Base-by-base conservation (phyloP, 495 filamentous ascomycete species). In the Neurospora sublineolata region DNA sequence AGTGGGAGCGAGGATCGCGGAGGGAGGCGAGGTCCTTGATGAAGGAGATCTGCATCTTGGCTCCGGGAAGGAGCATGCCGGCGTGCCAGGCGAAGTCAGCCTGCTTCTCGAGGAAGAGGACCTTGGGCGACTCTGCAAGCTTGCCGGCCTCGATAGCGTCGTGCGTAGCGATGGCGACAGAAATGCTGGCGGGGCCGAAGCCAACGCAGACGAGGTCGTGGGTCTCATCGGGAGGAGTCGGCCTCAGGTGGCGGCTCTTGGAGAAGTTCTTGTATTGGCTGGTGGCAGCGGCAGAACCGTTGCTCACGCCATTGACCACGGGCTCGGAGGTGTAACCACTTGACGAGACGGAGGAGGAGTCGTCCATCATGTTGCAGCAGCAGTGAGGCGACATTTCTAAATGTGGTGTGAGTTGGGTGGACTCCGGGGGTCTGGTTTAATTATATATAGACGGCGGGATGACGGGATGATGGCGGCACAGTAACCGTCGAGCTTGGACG, bases 1-100 rank as follows among this genome's bases (percentile, higher is more conserved):
- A 99, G 74, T 93, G 84, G 69, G 93, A 97, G 71, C 90, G 89
- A 3, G 94, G 94, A 74, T 97, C 89, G 44, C 94, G 86, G 60
- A 97, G 82, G 10, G 93, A 95, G 12, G 95, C 94, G 72, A 99
- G 85, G 76, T 97, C 95, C 83, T 99, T 99, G 81, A 99, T 85
- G 85, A 97, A 99, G 39, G 92, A 94, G 72, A 99, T 97, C 80
- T 99, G 94, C 94, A 99, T 99, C 78, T 91, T 92, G 14, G 93
- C 91, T 67, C 93, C 93, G 0, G 93, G 93, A 1, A 99, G 87
- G 70, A 97, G 86, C 94, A 99, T 99, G 41, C 94, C 94, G 3
- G 91, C 88, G 79, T 99, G 94, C 94, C 94, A 97, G 68, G 89
- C 87, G 76, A 97, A 99, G 52, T 87, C 82, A 30, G 84, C 76